These are phyloP conservation scores for Plasmodium inui DNA, from an alignment of 169 alveolate species.

Conservation along the genomic window DNA sequence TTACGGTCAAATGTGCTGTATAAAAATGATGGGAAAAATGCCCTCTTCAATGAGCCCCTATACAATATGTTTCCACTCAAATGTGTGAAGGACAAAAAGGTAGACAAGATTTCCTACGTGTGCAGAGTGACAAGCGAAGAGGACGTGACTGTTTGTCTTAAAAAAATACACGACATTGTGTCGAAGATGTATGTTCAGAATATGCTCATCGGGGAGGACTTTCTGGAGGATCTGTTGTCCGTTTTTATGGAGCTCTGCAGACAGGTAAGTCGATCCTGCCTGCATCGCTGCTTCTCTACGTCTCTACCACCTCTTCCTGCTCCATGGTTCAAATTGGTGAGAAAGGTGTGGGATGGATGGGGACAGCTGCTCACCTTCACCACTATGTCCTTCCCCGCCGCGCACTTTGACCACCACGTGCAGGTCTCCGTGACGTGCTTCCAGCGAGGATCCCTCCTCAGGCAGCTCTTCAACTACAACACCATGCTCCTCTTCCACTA, in stretches of 20 bases:
- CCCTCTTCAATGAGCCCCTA: conserved; percentile 57
- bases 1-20: conserved; percentile 34
- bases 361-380: too few species aligned
- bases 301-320: too few species aligned
- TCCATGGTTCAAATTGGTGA: not conserved
- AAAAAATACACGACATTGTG: conserved; percentile 34
- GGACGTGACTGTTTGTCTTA: conserved; percentile 35
- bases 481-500: conserved; percentile 26
- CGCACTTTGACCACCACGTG: not conserved
- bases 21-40: conserved; percentile 53
- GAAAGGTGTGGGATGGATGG: not conserved
- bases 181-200: conserved; percentile 29
- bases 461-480: conserved; percentile 53
- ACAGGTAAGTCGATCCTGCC: conserved; percentile 19
- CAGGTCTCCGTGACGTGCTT: conserved; percentile 42
- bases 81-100: conserved; percentile 25
- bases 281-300: too few species aligned
- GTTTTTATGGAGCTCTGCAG: conserved; percentile 69
- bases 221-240: conserved; percentile 15
- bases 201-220: conserved; percentile 34
- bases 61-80: conserved; percentile 48
- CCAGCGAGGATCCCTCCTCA: conserved; percentile 27
- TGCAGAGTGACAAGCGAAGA: conserved; percentile 57
- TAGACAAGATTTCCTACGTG: conserved; percentile 45
- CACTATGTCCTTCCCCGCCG: too few species aligned